Conservation (phyloP, 306 rosid species). For the Prunus dulcis region DNA sequence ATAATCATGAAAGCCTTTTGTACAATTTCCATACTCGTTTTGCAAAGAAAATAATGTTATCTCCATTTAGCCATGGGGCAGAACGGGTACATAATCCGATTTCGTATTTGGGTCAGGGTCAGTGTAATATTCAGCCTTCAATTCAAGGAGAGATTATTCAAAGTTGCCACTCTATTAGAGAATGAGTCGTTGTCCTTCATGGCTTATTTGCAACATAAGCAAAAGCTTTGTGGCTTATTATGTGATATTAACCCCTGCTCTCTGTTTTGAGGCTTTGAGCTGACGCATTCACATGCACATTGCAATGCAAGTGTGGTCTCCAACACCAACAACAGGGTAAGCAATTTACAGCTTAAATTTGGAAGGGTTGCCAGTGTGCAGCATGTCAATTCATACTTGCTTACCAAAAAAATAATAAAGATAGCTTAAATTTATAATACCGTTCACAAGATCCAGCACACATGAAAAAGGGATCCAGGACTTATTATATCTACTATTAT, state of each 20-base stretch:
- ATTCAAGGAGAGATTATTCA: neutral
- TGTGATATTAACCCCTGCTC: neutral
- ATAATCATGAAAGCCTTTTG: too few species aligned
- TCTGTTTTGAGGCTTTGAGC: neutral
- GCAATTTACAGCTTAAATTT: too few species aligned
- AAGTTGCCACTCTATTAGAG: neutral
- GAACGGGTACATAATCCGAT: too few species aligned
- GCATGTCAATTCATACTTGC: too few species aligned
- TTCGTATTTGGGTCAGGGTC: neutral
- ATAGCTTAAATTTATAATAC: neutral
- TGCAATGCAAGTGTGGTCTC: too few species aligned
- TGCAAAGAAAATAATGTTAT: neutral
- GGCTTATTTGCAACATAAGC: slow-evolving; percentile 15
- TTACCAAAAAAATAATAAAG: too few species aligned
- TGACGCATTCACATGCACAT: too few species aligned
- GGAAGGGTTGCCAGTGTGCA: too few species aligned
- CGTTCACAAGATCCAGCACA: neutral
- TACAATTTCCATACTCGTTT: too few species aligned
- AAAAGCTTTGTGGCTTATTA: neutral
- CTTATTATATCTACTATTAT: neutral
- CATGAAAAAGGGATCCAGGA: neutral
- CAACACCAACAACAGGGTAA: too few species aligned
- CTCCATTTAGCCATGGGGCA: neutral
- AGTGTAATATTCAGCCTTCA: neutral
- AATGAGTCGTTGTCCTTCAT: neutral